phyloP scores from a whole-genome alignment of 352 stramenopile species.

The Thalassiosira mediterranea region DNA sequence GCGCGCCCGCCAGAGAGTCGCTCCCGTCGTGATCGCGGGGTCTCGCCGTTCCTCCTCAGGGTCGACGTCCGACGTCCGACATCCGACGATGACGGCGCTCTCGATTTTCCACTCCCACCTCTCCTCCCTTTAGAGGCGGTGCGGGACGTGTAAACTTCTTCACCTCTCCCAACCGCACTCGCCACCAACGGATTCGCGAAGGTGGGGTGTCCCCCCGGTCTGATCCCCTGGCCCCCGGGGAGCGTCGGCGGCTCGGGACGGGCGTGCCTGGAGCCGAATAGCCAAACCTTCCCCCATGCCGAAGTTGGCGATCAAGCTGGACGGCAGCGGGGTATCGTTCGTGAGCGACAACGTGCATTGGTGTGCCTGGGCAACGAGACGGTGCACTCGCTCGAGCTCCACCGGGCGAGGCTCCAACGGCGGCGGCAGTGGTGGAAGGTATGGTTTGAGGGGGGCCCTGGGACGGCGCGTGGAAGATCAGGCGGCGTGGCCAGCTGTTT shows the following conservation, averaged over 20 bases:
- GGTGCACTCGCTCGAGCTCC: conserved; percentile 69
- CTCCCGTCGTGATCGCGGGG: too few relatives aligned
- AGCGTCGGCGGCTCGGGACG: neutral
- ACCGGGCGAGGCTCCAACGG: conserved; percentile 31
- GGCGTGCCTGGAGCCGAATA: conserved; percentile 39
- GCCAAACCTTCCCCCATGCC: conserved; percentile 77
- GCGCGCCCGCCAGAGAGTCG: too few relatives aligned
- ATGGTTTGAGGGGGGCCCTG: too few relatives aligned
- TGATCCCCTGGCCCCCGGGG: conserved; percentile 31
- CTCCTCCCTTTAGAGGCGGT: too few relatives aligned
- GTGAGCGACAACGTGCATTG: conserved; percentile 60
- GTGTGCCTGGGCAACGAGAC: conserved; percentile 68
- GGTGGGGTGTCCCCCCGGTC: conserved; percentile 37
- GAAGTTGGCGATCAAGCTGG: conserved; percentile 68
- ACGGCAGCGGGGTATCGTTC: conserved; percentile 64
- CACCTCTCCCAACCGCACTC: too few relatives aligned
- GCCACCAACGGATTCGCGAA: conserved; percentile 77
- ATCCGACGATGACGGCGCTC: too few relatives aligned
- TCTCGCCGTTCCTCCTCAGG: too few relatives aligned
- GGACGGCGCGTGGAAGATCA: too few relatives aligned
- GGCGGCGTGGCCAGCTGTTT: conserved; percentile 63
- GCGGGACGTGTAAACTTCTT: too few relatives aligned
- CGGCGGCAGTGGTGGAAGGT: conserved; percentile 1
- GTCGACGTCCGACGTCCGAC: too few relatives aligned
- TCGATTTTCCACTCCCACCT: too few relatives aligned